These are phyloP conservation scores for Warburgia ugandensis DNA, from an alignment of 164 flowering plant genomes.

Conservation along the genomic window DNA sequence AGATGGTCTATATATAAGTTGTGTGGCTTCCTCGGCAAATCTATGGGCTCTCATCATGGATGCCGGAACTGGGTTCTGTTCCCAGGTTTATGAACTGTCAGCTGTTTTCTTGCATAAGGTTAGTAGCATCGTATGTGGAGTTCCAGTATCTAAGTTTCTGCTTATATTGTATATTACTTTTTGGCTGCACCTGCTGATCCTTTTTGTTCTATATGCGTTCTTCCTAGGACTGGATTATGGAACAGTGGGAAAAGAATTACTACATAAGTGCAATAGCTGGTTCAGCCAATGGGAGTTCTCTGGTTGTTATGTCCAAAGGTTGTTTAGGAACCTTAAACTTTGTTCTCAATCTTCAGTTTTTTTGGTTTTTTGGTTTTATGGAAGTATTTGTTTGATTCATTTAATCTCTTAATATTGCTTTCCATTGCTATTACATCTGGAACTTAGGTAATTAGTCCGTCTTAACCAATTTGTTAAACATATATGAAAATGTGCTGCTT, in stretches of 20 bases:
- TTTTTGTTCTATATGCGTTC: conserved; percentile 2
- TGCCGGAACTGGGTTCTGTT: conserved; percentile 74
- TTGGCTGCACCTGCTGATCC: background rate
- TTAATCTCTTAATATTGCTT: too few relatives aligned
- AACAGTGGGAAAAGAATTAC: conserved; percentile 88
- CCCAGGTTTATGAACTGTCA: conserved; percentile 80
- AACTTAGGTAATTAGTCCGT: background rate
- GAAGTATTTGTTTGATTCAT: background rate
- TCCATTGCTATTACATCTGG: too few relatives aligned
- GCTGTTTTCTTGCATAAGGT: conserved; percentile 74
- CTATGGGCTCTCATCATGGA: conserved; percentile 96
- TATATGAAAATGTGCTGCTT: too few relatives aligned
- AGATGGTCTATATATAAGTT: conserved; percentile 76
- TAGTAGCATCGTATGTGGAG: background rate
- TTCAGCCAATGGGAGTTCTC: conserved; percentile 70
- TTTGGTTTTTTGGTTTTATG: background rate
- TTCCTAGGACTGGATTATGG: conserved; percentile 90
- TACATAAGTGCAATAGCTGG: conserved; percentile 90
- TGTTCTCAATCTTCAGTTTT: background rate
- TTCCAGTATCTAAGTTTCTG: too few relatives aligned
- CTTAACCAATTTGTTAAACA: too few relatives aligned
- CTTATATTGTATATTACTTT: background rate
- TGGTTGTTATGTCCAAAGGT: conserved; percentile 98
- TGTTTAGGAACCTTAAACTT: conserved; percentile 1
- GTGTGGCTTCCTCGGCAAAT: conserved; percentile 66